These are phyloP conservation scores for Stylosanthes scabra DNA, from an alignment of 331 rosid species.

Conservation along the genomic window DNA sequence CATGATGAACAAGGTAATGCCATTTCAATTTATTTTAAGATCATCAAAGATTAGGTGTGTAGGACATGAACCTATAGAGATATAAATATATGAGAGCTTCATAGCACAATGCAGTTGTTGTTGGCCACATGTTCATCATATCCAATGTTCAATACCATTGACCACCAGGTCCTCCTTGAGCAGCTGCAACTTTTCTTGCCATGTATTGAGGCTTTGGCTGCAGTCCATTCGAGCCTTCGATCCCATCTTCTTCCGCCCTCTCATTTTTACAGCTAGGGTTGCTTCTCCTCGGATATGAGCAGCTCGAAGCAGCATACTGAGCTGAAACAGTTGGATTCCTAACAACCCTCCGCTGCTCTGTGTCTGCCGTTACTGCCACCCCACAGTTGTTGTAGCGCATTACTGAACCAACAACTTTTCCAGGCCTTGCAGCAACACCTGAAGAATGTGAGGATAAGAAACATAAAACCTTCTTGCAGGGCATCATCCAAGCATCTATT, in stretches of 20 bases:
- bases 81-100: conserved; percentile 11
- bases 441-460: conserved; percentile 26
- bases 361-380: conserved; percentile 68
- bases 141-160: conserved; percentile 79
- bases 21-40: conserved; percentile 25
- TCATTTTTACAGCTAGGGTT: conserved; percentile 75
- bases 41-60: conserved; percentile 35
- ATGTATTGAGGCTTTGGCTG: conserved; percentile 92
- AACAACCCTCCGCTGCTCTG: conserved; percentile 77
- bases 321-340: conserved; percentile 67
- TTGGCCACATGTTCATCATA: conserved; percentile 27
- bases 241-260: conserved; percentile 74
- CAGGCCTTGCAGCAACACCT: conserved; percentile 93
- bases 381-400: conserved; percentile 84
- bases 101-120: conserved; percentile 21
- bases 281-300: conserved; percentile 83
- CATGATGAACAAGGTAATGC: conserved; percentile 32
- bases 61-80: conserved; percentile 35
- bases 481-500: neutral
- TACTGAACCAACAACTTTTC: conserved; percentile 87
- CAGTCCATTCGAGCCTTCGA: conserved; percentile 78
- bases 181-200: conserved; percentile 95
- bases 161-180: conserved; percentile 84
- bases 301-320: conserved; percentile 64
- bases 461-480: neutral